Conservation (phyloP, 2,329 filamentous ascomycete genomes). For the Ophiostoma ulmi region DNA sequence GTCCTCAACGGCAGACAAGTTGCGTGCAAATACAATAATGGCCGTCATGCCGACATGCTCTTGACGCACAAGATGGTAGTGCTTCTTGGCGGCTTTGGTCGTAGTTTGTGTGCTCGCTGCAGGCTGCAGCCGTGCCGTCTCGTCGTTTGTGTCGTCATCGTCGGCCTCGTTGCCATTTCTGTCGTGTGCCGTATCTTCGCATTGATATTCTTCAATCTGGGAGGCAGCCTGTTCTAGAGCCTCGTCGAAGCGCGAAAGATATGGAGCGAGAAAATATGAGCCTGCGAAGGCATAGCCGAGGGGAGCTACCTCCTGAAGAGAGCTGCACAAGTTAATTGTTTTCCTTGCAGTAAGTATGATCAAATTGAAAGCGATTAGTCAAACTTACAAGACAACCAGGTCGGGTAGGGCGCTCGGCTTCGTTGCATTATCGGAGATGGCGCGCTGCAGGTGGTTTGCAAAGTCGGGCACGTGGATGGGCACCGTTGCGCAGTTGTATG, state of each 20-base stretch:
- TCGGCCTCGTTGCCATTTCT: constrained; percentile 17
- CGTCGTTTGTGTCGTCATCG: constrained; percentile 13
- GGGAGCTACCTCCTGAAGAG: constrained; percentile 87
- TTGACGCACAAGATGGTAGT: constrained; percentile 65
- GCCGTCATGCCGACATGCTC: constrained; percentile 85
- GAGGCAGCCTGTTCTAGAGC: constrained; percentile 66
- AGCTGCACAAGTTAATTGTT: constrained; percentile 40
- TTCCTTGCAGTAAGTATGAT: background rate
- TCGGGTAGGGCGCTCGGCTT: constrained; percentile 45
- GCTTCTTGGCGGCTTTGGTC: constrained; percentile 25
- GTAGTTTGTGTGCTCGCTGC: background rate
- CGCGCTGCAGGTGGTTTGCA: constrained; percentile 61
- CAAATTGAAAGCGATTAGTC: background rate
- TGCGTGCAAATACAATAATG: constrained; percentile 75
- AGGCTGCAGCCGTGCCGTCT: background rate
- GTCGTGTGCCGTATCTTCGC: background rate
- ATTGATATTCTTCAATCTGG: constrained; percentile 30
- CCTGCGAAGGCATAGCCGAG: constrained; percentile 81
- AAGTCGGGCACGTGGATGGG: constrained; percentile 66
- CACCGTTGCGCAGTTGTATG: constrained; percentile 81
- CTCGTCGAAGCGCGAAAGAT: constrained; percentile 65
- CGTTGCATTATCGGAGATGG: constrained; percentile 40
- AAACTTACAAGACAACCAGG: constrained; percentile 53
- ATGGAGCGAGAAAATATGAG: constrained; percentile 69
- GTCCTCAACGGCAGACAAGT: constrained; percentile 54